phyloP scores from a whole-genome alignment of 1,284 basidiomycete genomes.

The Papiliotrema laurentii region DNA sequence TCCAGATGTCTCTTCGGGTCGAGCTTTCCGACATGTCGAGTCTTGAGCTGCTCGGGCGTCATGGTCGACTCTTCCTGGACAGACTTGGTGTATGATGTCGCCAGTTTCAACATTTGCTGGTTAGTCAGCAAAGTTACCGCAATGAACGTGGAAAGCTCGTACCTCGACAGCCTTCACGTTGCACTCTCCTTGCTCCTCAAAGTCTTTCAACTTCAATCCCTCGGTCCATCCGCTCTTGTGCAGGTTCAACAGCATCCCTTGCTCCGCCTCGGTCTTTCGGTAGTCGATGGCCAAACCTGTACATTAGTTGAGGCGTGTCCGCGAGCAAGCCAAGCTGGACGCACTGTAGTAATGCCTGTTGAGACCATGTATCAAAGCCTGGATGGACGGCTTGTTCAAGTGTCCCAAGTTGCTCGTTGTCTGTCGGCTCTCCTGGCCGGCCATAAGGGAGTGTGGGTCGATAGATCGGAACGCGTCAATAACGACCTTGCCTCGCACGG shows the following conservation, averaged over 20 bases:
- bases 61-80: conserved; percentile 93
- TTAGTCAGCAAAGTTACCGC: conserved; percentile 2
- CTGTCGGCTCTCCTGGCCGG: conserved; percentile 92
- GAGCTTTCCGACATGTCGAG: conserved; percentile 93
- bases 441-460: conserved; percentile 71
- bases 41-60: conserved; percentile 84
- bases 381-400: conserved; percentile 97
- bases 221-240: conserved; percentile 98
- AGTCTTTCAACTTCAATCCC: conserved; percentile 83
- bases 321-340: conserved; percentile 8
- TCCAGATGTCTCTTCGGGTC: conserved; percentile 96
- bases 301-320: neutral
- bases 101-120: conserved; percentile 85
- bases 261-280: conserved; percentile 93
- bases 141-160: conserved; percentile 21
- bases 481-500: conserved; percentile 97
- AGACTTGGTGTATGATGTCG: conserved; percentile 89
- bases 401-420: conserved; percentile 98
- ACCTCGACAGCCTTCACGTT: conserved; percentile 93
- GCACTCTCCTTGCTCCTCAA: conserved; percentile 72
- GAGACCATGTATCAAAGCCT: conserved; percentile 90
- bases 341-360: conserved; percentile 89
- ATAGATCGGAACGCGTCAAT: conserved; percentile 99
- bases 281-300: conserved; percentile 85
- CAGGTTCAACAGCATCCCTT: conserved; percentile 96